A percentile compares a stretch with the other conserved stretches of the same genome.
Evolutionary conservation across 2,329 filamentous ascomycete species (phyloP).

Genomic region (Rhexocercosporidium sp.): DNA sequence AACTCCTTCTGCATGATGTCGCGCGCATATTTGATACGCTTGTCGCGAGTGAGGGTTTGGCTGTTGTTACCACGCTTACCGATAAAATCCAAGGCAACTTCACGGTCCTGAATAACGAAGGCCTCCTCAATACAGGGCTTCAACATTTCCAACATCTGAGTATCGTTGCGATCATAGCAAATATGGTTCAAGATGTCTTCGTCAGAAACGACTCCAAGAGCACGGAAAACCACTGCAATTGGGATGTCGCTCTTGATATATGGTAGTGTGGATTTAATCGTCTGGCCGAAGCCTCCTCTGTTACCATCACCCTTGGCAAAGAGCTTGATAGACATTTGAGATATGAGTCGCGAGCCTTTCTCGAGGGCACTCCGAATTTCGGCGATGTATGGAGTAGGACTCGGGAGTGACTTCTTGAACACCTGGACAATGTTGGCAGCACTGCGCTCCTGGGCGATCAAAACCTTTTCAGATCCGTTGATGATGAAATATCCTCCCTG

Average conservation of each 20-base stretch:
- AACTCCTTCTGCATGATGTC: slow-evolving; percentile 98
- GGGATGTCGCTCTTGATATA: slow-evolving; percentile 95
- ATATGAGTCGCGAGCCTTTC: slow-evolving; percentile 93
- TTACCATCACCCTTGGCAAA: slow-evolving; percentile 81
- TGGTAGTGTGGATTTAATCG: slow-evolving; percentile 87
- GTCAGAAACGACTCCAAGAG: slow-evolving; percentile 93
- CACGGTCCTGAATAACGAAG: slow-evolving; percentile 93
- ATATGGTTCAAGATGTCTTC: slow-evolving; percentile 98
- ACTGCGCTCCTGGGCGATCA: slow-evolving; percentile 97
- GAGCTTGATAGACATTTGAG: slow-evolving; percentile 88
- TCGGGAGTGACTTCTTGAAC: slow-evolving; percentile 96
- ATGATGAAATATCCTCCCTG: slow-evolving; percentile 99
- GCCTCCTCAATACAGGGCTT: slow-evolving; percentile 97
- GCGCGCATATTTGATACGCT: slow-evolving; percentile 88
- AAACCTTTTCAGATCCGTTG: slow-evolving; percentile 97
- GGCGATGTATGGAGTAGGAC: slow-evolving; percentile 88
- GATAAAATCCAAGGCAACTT: slow-evolving; percentile 93
- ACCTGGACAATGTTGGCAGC: slow-evolving; percentile 99
- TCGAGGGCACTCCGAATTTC: slow-evolving; percentile 97
- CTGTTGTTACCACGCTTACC: slow-evolving; percentile 83
- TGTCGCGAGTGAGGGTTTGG: slow-evolving; percentile 78
- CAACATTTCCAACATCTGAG: slow-evolving; percentile 95
- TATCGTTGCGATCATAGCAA: slow-evolving; percentile 93
- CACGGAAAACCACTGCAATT: slow-evolving; percentile 94
- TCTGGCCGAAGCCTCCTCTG: slow-evolving; percentile 83